Conservation (phyloP, 1,284 basidiomycete species). For the Papiliotrema flavescens region DNA sequence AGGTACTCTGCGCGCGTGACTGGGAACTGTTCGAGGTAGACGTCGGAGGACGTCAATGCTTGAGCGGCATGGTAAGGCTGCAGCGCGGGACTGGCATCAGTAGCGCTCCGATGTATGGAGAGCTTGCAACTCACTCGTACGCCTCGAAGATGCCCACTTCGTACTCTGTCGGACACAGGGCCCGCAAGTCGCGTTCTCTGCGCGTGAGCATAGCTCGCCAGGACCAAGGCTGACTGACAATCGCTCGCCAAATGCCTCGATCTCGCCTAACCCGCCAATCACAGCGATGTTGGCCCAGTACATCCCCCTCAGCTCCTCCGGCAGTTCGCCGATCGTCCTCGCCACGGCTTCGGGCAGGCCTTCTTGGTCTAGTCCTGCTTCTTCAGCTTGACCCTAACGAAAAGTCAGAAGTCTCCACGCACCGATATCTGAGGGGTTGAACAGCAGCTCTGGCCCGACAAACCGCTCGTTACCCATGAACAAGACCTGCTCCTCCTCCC, state of each 20-base stretch:
- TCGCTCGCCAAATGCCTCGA: constrained; percentile 69
- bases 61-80: constrained; percentile 68
- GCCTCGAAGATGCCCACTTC: constrained; percentile 69
- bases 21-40: constrained; percentile 54
- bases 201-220: not conserved
- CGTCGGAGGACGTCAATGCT: constrained; percentile 57
- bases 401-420: constrained; percentile 22
- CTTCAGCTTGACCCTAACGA: too few species aligned
- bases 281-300: constrained; percentile 92
- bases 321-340: constrained; percentile 66
- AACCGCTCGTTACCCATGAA: constrained; percentile 87
- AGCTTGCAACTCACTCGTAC: constrained; percentile 67
- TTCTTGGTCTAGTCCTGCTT: constrained; percentile 71
- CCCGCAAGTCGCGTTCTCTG: constrained; percentile 61
- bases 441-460: constrained; percentile 80
- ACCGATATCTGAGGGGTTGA: constrained; percentile 85
- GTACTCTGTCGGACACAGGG: constrained; percentile 72
- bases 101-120: too few species aligned
- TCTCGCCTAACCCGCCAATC: constrained; percentile 74
- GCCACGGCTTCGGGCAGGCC: constrained; percentile 74
- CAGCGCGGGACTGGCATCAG: constrained; percentile 60
- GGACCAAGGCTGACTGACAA: constrained; percentile 53
- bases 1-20: constrained; percentile 77
- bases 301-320: constrained; percentile 76
- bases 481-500: constrained; percentile 69